A percentile compares a stretch with the other conserved stretches of the same genome.
Evolutionary conservation across 805 yeast species (phyloP).

Genomic region (Nakazawaea wyomingensis): DNA sequence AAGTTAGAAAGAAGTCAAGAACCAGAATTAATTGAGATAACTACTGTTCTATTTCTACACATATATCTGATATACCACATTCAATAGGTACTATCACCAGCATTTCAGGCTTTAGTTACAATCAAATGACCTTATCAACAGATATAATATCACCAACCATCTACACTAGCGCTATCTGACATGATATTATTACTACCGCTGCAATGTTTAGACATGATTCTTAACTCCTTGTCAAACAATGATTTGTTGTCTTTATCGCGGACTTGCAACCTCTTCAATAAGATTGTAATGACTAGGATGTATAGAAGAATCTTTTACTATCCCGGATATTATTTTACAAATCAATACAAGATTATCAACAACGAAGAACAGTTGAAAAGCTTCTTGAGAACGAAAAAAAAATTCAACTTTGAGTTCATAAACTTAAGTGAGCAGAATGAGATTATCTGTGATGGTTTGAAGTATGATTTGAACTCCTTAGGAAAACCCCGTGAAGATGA

Average conservation of each 20-base stretch:
- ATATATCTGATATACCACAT: neutral
- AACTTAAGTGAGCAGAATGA: conserved; percentile 3
- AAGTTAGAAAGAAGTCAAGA: no score
- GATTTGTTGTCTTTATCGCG: conserved; percentile 2
- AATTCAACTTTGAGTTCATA: conserved; percentile 1
- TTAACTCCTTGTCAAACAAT: neutral
- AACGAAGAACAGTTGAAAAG: neutral
- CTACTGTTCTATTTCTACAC: neutral
- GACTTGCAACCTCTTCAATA: conserved; percentile 1
- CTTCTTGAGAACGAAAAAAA: conserved; percentile 1
- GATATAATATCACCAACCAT: neutral
- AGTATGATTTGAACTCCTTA: neutral
- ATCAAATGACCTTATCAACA: neutral
- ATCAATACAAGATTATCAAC: conserved; percentile 1
- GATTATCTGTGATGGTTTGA: neutral
- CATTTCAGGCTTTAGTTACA: neutral
- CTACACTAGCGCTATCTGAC: neutral
- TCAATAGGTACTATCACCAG: neutral
- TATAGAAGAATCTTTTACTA: conserved; percentile 5
- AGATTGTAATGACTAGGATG: neutral
- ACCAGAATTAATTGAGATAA: no score
- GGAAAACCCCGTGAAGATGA: conserved; percentile 1
- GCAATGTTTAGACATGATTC: conserved; percentile 5
- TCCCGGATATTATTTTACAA: conserved; percentile 2
- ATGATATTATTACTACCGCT: conserved; percentile 8